A percentile compares a stretch with the other conserved stretches of the same genome.
phyloP scores from a whole-genome alignment of 768 basidiomycete genomes.

The Tylopilus subfusipes region DNA sequence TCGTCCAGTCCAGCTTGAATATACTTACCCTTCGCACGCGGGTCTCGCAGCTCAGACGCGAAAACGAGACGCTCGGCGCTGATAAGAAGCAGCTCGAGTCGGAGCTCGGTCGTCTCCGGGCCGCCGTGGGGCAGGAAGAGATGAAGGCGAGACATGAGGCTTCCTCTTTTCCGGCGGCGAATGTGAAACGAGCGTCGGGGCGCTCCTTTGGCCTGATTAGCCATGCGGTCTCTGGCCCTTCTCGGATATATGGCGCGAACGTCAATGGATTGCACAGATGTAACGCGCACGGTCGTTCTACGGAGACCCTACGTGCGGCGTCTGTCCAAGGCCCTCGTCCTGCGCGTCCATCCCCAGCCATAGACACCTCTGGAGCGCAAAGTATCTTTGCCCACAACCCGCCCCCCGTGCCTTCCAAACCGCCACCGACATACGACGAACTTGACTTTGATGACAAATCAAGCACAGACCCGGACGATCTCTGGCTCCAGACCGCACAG shows the following conservation, averaged over 20 bases:
- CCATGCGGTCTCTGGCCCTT: conserved; percentile 26
- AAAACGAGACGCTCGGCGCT: conserved; percentile 24
- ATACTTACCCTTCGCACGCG: conserved; percentile 43
- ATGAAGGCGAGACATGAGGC: neutral
- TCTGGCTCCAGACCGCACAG: conserved; percentile 5
- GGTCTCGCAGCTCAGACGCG: conserved; percentile 35
- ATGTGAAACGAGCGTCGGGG: neutral
- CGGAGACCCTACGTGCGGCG: neutral
- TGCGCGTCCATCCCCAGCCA: neutral
- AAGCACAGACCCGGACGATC: neutral
- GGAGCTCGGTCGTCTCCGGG: conserved; percentile 21
- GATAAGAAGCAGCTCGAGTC: conserved; percentile 29
- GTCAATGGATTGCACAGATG: neutral
- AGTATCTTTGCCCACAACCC: conserved; percentile 28
- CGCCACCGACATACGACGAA: conserved; percentile 12
- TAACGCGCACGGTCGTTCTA: neutral
- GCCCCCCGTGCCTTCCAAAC: conserved; percentile 20
- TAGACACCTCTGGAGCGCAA: conserved; percentile 7
- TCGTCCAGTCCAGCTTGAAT: conserved; percentile 49
- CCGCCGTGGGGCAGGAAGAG: conserved; percentile 13
- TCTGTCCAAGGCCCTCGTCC: neutral
- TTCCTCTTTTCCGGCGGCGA: neutral
- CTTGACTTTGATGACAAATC: neutral
- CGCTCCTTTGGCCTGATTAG: conserved; percentile 8
- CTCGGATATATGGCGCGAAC: neutral